Evolutionary conservation across 23 red algal species (phyloP), one percentile per base, ranked within the genome.

Genomic region (Cyanidioschyzon merolae): DNA sequence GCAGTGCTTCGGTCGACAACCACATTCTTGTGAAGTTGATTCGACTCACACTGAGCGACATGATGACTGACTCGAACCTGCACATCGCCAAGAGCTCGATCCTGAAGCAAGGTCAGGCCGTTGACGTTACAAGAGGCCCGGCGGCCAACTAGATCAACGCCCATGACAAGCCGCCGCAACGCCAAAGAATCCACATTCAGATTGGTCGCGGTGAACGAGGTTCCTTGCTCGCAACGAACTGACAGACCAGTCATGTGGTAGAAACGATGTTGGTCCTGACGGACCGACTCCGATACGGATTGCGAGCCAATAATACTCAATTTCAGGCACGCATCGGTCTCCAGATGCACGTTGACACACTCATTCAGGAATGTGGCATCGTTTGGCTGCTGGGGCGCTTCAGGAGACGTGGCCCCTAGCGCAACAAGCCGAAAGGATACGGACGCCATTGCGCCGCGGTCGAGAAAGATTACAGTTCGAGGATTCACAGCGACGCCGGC

Each of bases 11-110:
- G 71, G 50, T 85, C 92, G 54, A 79, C 37, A 0, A 83, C 83
- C 37, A 96, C 39, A 76, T 96, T 96, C 74, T 90, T 96, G 74
- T 96, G 92, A 37, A 90, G 3, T 77, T 96, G 92, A 16, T 88
- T 58, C 31, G 87, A 90, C 2, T 41, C 79, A 38, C 38, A 50
- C 30, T 21, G 7, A 37, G 76, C 12, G 34, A 86, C 58, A 41
- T 79, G 39, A 58, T 96, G 92, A 30, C 50, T 45, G 45, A 96
- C 84, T 68, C 86, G 77, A 16, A 88, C 87, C 40, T 90, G 87
- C 40, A 96, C 26, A 63, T 96, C 92, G 12, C n/a, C 63, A 32
- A 35, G 21, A 3, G 21, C n/a, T 3, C 32, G n/a, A 35, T 35
- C 30, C n/a, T 35, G n/a, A 35, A 71, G n/a, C 29, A 35, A 7